phyloP scores from a whole-genome alignment of 805 yeast genomes.

The Metschnikowia chrysomelidarum region DNA sequence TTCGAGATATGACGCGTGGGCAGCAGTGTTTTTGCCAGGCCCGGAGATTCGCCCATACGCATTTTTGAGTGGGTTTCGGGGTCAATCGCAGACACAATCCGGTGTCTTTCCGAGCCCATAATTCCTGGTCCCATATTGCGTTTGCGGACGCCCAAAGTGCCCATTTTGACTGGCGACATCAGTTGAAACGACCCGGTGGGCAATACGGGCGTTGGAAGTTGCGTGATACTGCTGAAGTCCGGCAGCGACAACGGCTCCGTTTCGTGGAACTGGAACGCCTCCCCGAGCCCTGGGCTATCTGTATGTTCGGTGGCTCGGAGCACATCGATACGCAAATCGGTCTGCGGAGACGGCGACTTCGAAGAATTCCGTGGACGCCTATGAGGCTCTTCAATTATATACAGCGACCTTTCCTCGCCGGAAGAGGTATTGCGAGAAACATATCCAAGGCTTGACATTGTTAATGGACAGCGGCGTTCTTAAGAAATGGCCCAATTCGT shows the following conservation, averaged over 20 bases:
- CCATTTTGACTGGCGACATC: not conserved
- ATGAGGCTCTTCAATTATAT: not conserved
- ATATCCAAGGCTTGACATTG: constrained; percentile 2
- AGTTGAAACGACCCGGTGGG: constrained; percentile 13
- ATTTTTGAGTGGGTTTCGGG: constrained; percentile 6
- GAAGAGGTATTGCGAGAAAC: constrained; percentile 5
- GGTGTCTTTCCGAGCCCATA: constrained; percentile 3
- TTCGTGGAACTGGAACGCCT: constrained; percentile 12
- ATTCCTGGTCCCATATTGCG: constrained; percentile 1
- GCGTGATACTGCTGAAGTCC: constrained; percentile 35
- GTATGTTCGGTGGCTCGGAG: constrained; percentile 8
- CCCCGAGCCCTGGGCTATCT: constrained; percentile 8
- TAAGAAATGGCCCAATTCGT: too few relatives aligned
- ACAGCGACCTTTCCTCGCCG: constrained; percentile 1
- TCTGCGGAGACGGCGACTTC: not conserved
- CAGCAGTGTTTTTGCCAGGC: constrained; percentile 6
- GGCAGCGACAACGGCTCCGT: constrained; percentile 6
- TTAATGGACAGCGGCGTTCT: not conserved
- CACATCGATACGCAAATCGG: constrained; percentile 13
- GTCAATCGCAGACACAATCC: constrained; percentile 16
- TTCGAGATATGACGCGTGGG: constrained; percentile 14
- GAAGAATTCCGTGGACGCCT: too few relatives aligned
- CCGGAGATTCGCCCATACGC: constrained; percentile 6
- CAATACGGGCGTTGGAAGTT: constrained; percentile 46
- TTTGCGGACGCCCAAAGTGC: constrained; percentile 12